These are phyloP conservation scores for Candida ortonii DNA, from an alignment of 805 yeast genomes.

Conservation along the genomic window DNA sequence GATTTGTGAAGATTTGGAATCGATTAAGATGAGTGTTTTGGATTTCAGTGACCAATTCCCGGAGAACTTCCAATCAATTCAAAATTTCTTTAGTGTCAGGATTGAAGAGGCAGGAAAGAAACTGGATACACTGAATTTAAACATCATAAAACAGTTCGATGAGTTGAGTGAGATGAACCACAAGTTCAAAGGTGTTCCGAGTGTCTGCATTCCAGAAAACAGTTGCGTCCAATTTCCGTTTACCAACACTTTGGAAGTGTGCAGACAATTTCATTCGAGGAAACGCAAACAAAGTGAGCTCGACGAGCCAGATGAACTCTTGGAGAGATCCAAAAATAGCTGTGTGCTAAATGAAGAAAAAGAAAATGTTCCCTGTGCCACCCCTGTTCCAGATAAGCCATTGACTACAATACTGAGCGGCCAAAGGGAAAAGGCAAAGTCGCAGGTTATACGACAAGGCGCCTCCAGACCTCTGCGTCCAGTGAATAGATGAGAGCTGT, in stretches of 20 bases:
- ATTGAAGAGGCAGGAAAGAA: not conserved
- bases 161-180: slow-evolving; percentile 1
- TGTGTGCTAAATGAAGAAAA: too few relatives aligned
- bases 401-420: not conserved
- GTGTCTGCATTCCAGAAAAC: too few relatives aligned
- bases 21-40: not conserved
- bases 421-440: not conserved
- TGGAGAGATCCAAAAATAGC: too few relatives aligned
- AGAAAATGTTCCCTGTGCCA: too few relatives aligned
- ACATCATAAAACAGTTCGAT: slow-evolving; percentile 1
- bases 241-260: slow-evolving; percentile 4
- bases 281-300: too few relatives aligned
- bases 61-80: too few relatives aligned
- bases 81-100: too few relatives aligned
- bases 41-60: not conserved
- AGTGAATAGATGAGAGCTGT: slow-evolving; percentile 1
- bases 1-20: not conserved
- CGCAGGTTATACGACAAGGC: not conserved
- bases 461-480: not conserved
- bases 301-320: too few relatives aligned
- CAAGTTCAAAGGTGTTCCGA: slow-evolving; percentile 1
- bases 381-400: slow-evolving; percentile 4
- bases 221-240: slow-evolving; percentile 3
- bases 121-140: not conserved
- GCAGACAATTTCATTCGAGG: slow-evolving; percentile 1